These are phyloP conservation scores for Artomyces pyxidatus DNA, from an alignment of 768 basidiomycete species.

Conservation along the genomic window DNA sequence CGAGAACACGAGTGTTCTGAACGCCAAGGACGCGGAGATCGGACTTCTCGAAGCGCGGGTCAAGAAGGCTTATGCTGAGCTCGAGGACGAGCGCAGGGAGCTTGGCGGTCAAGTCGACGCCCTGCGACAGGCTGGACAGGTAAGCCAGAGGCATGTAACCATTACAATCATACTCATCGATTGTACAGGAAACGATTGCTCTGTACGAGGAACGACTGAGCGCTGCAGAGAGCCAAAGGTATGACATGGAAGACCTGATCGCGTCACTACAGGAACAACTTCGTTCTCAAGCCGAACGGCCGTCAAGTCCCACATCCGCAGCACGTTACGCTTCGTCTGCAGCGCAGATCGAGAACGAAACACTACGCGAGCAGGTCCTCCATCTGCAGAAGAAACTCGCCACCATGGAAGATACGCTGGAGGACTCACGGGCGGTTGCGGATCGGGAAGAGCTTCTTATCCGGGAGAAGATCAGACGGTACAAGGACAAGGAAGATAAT, in stretches of 20 bases:
- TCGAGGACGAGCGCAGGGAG: conserved; percentile 56
- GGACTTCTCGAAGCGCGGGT: conserved; percentile 40
- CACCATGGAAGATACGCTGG: conserved; percentile 75
- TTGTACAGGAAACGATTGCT: conserved; percentile 78
- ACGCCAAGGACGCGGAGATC: conserved; percentile 56
- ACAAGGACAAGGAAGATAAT: conserved; percentile 66
- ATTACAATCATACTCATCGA: conserved; percentile 2
- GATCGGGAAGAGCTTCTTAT: conserved; percentile 66
- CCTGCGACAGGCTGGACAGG: conserved; percentile 83
- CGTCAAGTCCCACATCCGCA: conserved; percentile 27
- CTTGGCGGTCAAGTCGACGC: conserved; percentile 72
- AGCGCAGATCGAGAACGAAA: conserved; percentile 91
- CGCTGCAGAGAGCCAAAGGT: conserved; percentile 58
- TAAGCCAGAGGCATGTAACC: conserved; percentile 24
- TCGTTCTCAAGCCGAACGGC: conserved; percentile 21
- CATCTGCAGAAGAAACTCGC: conserved; percentile 76
- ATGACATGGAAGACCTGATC: conserved; percentile 68
- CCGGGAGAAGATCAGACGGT: conserved; percentile 54
- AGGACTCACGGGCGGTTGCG: conserved; percentile 60
- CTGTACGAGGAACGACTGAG: conserved; percentile 87
- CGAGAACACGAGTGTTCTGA: conserved; percentile 42
- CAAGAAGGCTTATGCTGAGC: conserved; percentile 35
- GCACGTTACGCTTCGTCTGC: conserved; percentile 52
- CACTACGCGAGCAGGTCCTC: conserved; percentile 79
- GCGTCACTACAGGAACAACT: conserved; percentile 48